Evolutionary conservation across 352 stramenopile species (phyloP), one percentile per base, ranked within the genome.

Genomic region (Globisporangium apiculatum): DNA sequence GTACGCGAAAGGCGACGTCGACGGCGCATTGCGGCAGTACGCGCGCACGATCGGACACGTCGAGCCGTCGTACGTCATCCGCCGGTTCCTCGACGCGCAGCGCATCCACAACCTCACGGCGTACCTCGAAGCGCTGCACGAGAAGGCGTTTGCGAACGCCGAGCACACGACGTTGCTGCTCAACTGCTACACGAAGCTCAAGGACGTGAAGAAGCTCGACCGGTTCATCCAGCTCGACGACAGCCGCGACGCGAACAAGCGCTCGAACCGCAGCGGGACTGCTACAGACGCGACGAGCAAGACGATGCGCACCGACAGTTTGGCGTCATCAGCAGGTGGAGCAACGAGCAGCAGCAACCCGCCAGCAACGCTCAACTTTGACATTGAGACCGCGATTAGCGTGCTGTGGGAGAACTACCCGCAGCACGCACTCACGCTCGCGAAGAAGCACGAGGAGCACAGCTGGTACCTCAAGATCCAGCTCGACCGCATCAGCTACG

Each of bases 41-140:
- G 89, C 95, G 50, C 79, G 95, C 42, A 99, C 96, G 5, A 98
- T 99, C 68, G 96, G 97, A 0, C 94, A 97, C 46, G 75, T 99
- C 4, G 97, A 99, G 64, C 91, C 96, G 6, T 99, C 94, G 5
- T 98, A 99, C 65, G 97, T 99, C 43, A 98, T 99, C 64, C 95
- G 95, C 58, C 87, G 95, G 38, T 99, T 98, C 65, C 67, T 99
- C 45, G 97, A 99, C 73, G 94, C 97, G 0, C 96, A 98, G 51
- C 96, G 97, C 48, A 98, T 99, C 66, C 86, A 96, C 60, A 93
- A 98, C 41, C 71, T 99, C 8, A 98, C 96, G 6, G 87, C 87
- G 46, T 99, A 99, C 68, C 78, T 99, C 14, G 97, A 99, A 58
- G 83, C 83, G 14, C 69, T 97, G 41, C 94, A 98, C 69, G 86